Evolutionary conservation across 2,329 filamentous ascomycete species (phyloP), one percentile per base, ranked within the genome.

Genomic region (Fusarium anguioides): DNA sequence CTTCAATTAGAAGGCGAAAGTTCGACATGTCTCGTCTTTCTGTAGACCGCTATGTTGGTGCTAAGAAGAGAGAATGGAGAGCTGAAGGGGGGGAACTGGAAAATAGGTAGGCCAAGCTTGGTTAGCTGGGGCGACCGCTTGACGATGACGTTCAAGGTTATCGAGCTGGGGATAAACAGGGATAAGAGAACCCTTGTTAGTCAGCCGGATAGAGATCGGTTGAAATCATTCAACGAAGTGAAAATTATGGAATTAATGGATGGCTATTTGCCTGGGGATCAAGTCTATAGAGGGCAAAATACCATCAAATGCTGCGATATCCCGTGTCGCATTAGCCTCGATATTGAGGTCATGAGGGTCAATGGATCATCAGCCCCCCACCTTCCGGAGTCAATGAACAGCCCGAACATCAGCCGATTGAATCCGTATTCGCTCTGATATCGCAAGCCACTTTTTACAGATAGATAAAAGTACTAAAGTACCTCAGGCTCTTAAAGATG

Each of bases 1-100:
- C 91, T 74, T 97, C 93, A 72, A 99, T 95, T 23, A 87, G 89
- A 48, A 99, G 84, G 51, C 91, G 89, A 50, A 95, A 86, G 21
- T 88, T 83, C 62, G 90, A 83, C 93, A 97, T 97, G 68, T 15
- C 52, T 60, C 50, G 45, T 41, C 42, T 37, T 58, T 45, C 29
- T 41, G 42, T 42, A 26, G 37, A 64, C 45, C 29, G 31, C 33
- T 60, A 33, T 52, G 49, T 45, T 36, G 42, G 37, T 52, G 46
- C 52, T 39, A 45, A 52, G 52, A 46, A 50, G 57, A 21, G 21
- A 51, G 46, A 40, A 29, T 47, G 51, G 27, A 26, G 46, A 33
- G 33, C 17, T 51, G 47, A n/a, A 47, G 39, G 60, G 26, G 53
- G 60, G 64, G 49, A 59, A 56, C 67, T 67, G 56, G 61, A 37